A percentile compares a stretch with the other conserved stretches of the same genome.
phyloP scores from a whole-genome alignment of 257 asterid species.

The Salvia miltiorrhiza region DNA sequence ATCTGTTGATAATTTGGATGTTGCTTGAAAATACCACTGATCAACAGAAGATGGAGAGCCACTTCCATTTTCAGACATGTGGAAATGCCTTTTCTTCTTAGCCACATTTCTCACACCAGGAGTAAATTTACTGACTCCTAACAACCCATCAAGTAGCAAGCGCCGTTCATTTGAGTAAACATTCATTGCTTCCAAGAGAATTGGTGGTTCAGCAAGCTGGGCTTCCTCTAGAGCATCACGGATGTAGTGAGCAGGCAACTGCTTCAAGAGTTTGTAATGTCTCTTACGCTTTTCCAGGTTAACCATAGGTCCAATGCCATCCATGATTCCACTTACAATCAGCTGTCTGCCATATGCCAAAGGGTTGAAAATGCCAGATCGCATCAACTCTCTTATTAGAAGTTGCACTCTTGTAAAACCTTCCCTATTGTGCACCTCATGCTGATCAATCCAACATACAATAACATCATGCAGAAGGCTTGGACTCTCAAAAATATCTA shows the following conservation, averaged over 20 bases:
- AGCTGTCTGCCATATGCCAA: slow-evolving; percentile 92
- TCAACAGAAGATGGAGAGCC: slow-evolving; percentile 51
- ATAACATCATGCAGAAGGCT: slow-evolving; percentile 84
- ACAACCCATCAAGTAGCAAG: slow-evolving; percentile 60
- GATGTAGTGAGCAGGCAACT: slow-evolving; percentile 68
- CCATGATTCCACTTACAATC: slow-evolving; percentile 87
- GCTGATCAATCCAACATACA: slow-evolving; percentile 99
- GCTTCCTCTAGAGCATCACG: slow-evolving; percentile 70
- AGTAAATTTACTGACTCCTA: slow-evolving; percentile 39
- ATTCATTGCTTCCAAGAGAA: slow-evolving; percentile 53
- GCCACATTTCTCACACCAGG: slow-evolving; percentile 28
- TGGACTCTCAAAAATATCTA: slow-evolving; percentile 67
- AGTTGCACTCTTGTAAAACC: slow-evolving; percentile 81
- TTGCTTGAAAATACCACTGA: slow-evolving; percentile 46
- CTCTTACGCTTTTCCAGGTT: slow-evolving; percentile 67
- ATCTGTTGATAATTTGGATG: slow-evolving; percentile 31
- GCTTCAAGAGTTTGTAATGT: slow-evolving; percentile 86
- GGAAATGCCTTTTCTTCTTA: slow-evolving; percentile 43
- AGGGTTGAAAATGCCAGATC: slow-evolving; percentile 81
- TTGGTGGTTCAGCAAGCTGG: slow-evolving; percentile 43
- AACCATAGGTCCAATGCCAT: slow-evolving; percentile 53
- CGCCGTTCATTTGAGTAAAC: slow-evolving; percentile 83
- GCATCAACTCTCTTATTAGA: slow-evolving; percentile 67
- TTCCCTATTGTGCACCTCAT: slow-evolving; percentile 79
- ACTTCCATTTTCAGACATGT: slow-evolving; percentile 35